These are phyloP conservation scores for Nakazawaea populi DNA, from an alignment of 805 yeast genomes.

Conservation along the genomic window DNA sequence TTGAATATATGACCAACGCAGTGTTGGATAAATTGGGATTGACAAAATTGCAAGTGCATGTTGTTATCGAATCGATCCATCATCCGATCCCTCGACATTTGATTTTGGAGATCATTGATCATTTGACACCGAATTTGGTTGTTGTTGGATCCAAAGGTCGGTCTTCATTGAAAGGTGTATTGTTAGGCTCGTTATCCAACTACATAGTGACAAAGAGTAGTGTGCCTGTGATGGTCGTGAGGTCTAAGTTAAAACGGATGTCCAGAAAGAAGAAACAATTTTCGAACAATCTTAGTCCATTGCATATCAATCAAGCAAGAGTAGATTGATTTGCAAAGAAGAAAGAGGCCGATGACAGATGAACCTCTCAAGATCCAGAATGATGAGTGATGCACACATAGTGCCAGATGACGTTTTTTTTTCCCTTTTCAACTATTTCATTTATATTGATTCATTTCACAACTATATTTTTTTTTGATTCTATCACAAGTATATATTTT, in stretches of 20 bases:
- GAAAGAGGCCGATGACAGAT: background rate
- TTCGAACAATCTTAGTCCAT: conserved; percentile 49
- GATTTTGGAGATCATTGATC: conserved; percentile 62
- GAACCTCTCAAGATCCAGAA: too few species aligned
- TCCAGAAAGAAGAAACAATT: conserved; percentile 50
- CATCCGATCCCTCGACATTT: conserved; percentile 73
- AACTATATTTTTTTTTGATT: too few species aligned
- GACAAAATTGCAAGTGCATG: conserved; percentile 68
- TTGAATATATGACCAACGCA: conserved; percentile 35
- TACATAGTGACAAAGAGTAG: conserved; percentile 65
- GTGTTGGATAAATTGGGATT: conserved; percentile 43
- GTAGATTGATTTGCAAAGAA: conserved; percentile 22
- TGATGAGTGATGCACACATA: too few species aligned
- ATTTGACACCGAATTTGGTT: conserved; percentile 66
- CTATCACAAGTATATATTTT: too few species aligned
- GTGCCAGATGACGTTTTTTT: background rate
- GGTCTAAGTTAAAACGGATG: conserved; percentile 64
- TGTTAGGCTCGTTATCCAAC: conserved; percentile 67
- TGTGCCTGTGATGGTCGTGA: conserved; percentile 79
- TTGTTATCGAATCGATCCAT: conserved; percentile 68
- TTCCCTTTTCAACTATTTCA: too few species aligned
- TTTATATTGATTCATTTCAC: too few species aligned
- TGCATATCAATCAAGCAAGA: conserved; percentile 36
- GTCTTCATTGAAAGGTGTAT: conserved; percentile 65
- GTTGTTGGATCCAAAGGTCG: conserved; percentile 74